Percentiles rank a stretch among this genome's conserved stretches.
phyloP scores from a whole-genome alignment of 352 stramenopile species.

The Thraustochytrium sp. region DNA sequence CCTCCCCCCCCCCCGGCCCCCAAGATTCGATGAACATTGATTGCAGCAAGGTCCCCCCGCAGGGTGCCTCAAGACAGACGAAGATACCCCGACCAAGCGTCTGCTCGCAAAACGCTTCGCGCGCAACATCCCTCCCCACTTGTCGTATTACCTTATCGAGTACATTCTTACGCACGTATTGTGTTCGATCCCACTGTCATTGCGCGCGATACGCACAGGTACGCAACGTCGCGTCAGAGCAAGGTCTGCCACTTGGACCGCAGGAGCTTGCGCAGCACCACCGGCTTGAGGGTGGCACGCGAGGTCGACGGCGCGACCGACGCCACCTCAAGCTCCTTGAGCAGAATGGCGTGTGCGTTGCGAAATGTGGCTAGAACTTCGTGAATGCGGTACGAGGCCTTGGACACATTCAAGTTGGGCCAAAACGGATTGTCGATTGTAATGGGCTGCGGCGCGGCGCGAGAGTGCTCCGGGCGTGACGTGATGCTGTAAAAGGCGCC shows the following conservation, averaged over 20 bases:
- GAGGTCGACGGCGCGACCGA: background rate
- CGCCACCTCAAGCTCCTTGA: background rate
- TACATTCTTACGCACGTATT: too few relatives aligned
- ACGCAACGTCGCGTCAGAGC: too few relatives aligned
- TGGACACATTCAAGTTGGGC: slow-evolving; percentile 21
- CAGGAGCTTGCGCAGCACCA: background rate
- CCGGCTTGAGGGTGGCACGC: background rate
- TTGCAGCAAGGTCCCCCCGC: too few relatives aligned
- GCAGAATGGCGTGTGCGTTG: slow-evolving; percentile 10
- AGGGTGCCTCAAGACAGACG: too few relatives aligned
- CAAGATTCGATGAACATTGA: too few relatives aligned
- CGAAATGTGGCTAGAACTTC: background rate
- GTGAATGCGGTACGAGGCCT: background rate
- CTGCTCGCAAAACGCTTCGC: too few relatives aligned
- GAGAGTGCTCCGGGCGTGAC: background rate
- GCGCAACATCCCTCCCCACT: too few relatives aligned
- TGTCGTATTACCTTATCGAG: too few relatives aligned
- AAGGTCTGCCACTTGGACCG: slow-evolving; percentile 9
- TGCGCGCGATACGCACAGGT: too few relatives aligned
- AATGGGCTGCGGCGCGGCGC: background rate
- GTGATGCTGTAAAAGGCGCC: slow-evolving; percentile 22
- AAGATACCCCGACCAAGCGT: too few relatives aligned
- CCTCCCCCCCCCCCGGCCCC: too few relatives aligned
- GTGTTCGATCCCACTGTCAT: too few relatives aligned
- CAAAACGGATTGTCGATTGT: slow-evolving; percentile 33